These are phyloP conservation scores for Prosopis cineraria DNA, from an alignment of 306 rosid species.

Conservation along the genomic window DNA sequence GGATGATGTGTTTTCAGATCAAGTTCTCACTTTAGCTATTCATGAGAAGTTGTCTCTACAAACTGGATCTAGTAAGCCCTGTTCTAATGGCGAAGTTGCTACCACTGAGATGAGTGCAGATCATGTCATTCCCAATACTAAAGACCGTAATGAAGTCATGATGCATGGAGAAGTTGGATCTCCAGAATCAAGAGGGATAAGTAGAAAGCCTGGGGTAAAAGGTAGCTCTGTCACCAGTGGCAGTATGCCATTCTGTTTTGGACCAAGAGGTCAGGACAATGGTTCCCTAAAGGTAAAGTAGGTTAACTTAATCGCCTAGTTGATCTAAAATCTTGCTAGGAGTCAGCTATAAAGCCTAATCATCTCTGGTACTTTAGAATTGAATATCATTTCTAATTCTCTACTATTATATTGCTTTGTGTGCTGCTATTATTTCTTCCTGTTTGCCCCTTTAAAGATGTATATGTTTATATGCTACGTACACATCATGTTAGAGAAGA, in stretches of 20 bases:
- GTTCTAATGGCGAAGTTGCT: conserved; percentile 55
- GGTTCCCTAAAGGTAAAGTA: conserved; percentile 65
- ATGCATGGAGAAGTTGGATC: conserved; percentile 64
- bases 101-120: conserved; percentile 47
- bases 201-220: conserved; percentile 64
- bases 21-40: conserved; percentile 79
- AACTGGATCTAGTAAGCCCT: conserved; percentile 49
- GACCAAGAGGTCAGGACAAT: conserved; percentile 67
- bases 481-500: neutral
- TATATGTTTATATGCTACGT: neutral
- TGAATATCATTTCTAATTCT: conserved; percentile 2
- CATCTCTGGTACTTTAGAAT: neutral
- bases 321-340: conserved; percentile 31
- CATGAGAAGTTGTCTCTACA: conserved; percentile 59
- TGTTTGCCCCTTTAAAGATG: neutral
- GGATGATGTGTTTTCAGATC: conserved; percentile 61
- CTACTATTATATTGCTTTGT: conserved; percentile 16
- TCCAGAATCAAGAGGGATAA: conserved; percentile 54
- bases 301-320: neutral
- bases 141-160: conserved; percentile 48
- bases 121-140: conserved; percentile 49
- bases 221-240: conserved; percentile 51
- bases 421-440: neutral
- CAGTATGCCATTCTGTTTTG: conserved; percentile 68
- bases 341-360: neutral